Base-by-base conservation (phyloP, 2,329 filamentous ascomycete species). In the Alternaria brassicicola region DNA sequence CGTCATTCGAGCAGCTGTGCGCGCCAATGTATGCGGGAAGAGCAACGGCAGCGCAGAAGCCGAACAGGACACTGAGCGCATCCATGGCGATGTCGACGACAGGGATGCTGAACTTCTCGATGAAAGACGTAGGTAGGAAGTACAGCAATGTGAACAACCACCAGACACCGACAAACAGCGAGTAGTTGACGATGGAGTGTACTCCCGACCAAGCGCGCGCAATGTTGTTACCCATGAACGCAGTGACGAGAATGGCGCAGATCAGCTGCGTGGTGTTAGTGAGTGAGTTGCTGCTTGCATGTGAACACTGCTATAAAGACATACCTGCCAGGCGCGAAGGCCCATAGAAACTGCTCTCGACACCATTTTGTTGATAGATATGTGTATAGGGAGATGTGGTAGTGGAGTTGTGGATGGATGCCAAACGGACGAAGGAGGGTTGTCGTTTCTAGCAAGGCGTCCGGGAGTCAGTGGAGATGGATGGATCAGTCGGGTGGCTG, bases 101-200 rank as follows among this genome's bases (percentile, higher is more conserved):
- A 26, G 84, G 83, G 52, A 86, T 74, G 62, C 79, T 79, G 57
- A 87, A 77, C 52, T 78, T 76, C 38, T 85, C 82, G 64, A 87
- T 77, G 69, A 89, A 78, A 25, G 82, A 76, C 3, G 84, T 81
- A 6, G 81, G 82, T 3, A 90, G 78, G 55, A 89, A 88, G 75
- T 85, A 88, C 49, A 93, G 74, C 36, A 86, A 78, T 42, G 85
- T 84, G 30, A 92, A 70, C 87, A 90, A 89, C 39, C 84, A 84
- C 62, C 91, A 81, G 1, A 85, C 84, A 33, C 85, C 82, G 64
- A 89, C 86, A 76, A 93, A 93, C 81, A 93, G 89, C 76, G 85
- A 82, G 80, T 84, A 80, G 80, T 82, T 77, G 78, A 89, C 79
- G 50, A 86, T 81, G 21, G 83, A 79, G 2, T 85, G 83, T 67